Evolutionary conservation across 495 filamentous ascomycete genomes (phyloP).

Genomic region (Aspergillus nanangensis): DNA sequence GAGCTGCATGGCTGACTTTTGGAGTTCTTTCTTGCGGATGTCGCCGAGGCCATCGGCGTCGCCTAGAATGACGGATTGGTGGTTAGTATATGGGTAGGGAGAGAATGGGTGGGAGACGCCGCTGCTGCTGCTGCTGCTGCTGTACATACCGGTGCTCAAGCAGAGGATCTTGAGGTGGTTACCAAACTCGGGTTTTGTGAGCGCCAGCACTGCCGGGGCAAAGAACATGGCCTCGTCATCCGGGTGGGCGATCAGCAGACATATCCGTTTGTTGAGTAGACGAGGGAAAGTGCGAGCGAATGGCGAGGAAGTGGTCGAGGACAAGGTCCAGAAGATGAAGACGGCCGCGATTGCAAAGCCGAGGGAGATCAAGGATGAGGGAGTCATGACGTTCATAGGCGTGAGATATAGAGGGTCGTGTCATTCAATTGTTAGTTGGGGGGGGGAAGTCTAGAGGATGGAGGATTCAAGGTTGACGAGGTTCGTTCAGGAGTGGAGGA

Average conservation of each 20-base stretch:
- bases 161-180: conserved; percentile 95
- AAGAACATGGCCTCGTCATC: conserved; percentile 99
- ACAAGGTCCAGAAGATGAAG: conserved; percentile 45
- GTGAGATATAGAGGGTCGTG: neutral
- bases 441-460: too few relatives aligned
- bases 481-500: neutral
- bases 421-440: neutral
- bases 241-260: conserved; percentile 90
- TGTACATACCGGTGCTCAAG: conserved; percentile 66
- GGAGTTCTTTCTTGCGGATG: conserved; percentile 75
- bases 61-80: conserved; percentile 36
- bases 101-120: too few relatives aligned
- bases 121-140: too few relatives aligned
- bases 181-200: conserved; percentile 68
- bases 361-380: conserved; percentile 20
- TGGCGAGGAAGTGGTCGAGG: conserved; percentile 52
- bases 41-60: conserved; percentile 84
- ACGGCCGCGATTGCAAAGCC: conserved; percentile 30
- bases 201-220: conserved; percentile 75
- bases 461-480: too few relatives aligned
- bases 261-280: conserved; percentile 74
- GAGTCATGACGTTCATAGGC: neutral
- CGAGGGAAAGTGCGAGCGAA: conserved; percentile 64
- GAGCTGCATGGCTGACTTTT: conserved; percentile 67
- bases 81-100: neutral